Base-by-base conservation (phyloP, 192 early-diverging fungal species). In the Linnemannia exigua region DNA sequence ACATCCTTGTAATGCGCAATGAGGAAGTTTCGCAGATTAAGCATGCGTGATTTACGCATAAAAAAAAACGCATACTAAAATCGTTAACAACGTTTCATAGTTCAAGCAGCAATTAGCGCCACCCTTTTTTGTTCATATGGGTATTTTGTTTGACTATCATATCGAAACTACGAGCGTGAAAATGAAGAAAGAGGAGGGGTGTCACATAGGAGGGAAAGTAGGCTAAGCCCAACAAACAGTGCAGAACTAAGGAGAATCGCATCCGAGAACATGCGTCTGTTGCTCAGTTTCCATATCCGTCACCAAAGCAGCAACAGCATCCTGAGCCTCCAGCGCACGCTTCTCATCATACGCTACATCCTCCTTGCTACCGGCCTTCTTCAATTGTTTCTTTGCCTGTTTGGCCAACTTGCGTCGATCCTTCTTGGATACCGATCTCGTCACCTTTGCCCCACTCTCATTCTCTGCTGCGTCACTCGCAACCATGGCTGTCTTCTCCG, bases 191-290 rank as follows among this genome's bases (percentile, higher is more conserved):
- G n/a, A n/a, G n/a, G n/a, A n/a, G n/a, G n/a, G n/a, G n/a, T n/a
- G n/a, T n/a, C n/a, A n/a, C n/a, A n/a, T n/a, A 44, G 9, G 41
- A 44, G 41, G 41, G 41, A 44, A 44, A 9, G 41, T 44, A 6
- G 41, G 22, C 14, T 63, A 63, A n/a, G 25, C 68, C 1, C 17
- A 76, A 72, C 67, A 84, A 14, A 79, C 82, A 5, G n/a, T n/a
- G n/a, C n/a, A n/a, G n/a, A n/a, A n/a, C n/a, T n/a, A n/a, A n/a
- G 82, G 82, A 1, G 82, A 84, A 12, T 31, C 82, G 33, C 67
- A 37, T 35, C 82, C 82, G 28, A 84, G 77, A 19, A 84, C 82
- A 75, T 79, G 82, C 0, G 82, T 84, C 12, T 58, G 52, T 54
- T 79, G 63, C 37, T 79, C 76, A 12, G 46, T 36, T 25, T 38